Percentiles rank a stretch among this genome's conserved stretches.
Evolutionary conservation across 495 filamentous ascomycete species (phyloP).

Genomic region (Poronia punctata): DNA sequence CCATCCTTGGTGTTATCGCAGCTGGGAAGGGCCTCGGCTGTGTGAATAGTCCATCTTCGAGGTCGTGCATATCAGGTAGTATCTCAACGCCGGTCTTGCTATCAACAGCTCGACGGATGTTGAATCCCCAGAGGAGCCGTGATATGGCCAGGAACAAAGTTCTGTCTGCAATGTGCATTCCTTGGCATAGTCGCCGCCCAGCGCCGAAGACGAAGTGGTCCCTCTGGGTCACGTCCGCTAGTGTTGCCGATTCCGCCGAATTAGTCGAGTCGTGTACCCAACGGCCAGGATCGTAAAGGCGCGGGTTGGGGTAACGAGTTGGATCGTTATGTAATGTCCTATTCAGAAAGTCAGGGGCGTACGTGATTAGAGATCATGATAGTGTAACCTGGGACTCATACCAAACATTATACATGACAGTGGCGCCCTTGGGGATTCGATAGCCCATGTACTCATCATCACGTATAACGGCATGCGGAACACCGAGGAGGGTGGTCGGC

Average conservation of each 20-base stretch:
- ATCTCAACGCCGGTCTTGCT: slow-evolving; percentile 21
- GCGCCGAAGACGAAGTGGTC: slow-evolving; percentile 39
- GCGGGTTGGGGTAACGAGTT: background rate
- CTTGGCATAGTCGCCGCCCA: slow-evolving; percentile 48
- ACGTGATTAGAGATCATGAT: background rate
- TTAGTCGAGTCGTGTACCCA: background rate
- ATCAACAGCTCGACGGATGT: too few species aligned
- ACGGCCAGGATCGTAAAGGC: background rate
- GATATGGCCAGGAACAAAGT: slow-evolving; percentile 41
- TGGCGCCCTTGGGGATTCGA: slow-evolving; percentile 27
- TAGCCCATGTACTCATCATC: slow-evolving; percentile 38
- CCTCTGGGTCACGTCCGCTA: background rate
- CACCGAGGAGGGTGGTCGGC: slow-evolving; percentile 40
- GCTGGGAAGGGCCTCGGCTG: slow-evolving; percentile 10
- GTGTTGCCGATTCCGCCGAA: background rate
- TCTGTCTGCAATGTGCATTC: slow-evolving; percentile 43
- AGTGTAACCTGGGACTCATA: background rate
- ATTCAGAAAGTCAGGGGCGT: background rate
- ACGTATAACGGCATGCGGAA: slow-evolving; percentile 42
- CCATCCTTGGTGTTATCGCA: slow-evolving; percentile 15
- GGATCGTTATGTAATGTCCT: slow-evolving; percentile 4
- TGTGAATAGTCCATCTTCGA: slow-evolving; percentile 25
- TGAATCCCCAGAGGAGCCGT: slow-evolving; percentile 44
- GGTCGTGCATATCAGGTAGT: slow-evolving; percentile 24
- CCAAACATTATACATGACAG: slow-evolving; percentile 26